Evolutionary conservation across 208 protist genomes (phyloP), one percentile per base, ranked within the genome.

Genomic region (Trypanosoma vivax): DNA sequence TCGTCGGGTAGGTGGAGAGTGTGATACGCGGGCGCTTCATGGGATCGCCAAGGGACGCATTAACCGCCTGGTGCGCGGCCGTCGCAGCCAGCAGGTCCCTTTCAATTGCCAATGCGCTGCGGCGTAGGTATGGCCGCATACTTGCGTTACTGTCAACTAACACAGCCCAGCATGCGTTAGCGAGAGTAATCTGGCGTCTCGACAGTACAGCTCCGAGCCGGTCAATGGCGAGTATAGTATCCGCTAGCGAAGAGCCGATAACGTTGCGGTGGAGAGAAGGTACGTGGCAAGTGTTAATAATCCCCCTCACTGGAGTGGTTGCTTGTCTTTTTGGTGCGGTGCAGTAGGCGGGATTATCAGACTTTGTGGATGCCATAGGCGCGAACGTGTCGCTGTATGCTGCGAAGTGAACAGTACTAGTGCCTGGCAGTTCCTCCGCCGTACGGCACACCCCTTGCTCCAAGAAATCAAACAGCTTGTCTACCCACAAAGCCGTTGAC

Each of bases 111-210:
- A 75, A 25, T 5, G 83, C 60, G 31, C 68, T 66, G 19, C 53
- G 19, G 25, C 74, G 68, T 16, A 79, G 41, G 18, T 50, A 50
- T 29, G 41, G 29, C 18, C 72, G 49, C 30, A 66, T 42, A 29
- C 75, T 53, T 11, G 38, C 39, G 40, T 69, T 74, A 23, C 69
- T 76, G 54, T 88, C 79, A 23, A 54, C 71, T 3, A 88, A 50
- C 24, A 84, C 55, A 2, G 77, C 71, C 72, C 66, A 79, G 61
- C 83, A 92, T 28, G 83, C 83, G 24, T 70, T 68, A 3, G 77
- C 53, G n/a, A 84, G 37, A 10, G 73, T 73, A 21, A 88, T 63
- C 24, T 83, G 73, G 9, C 60, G 50, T 24, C 80, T 70, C 11
- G 68, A 70, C 23, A 92, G 50, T 29, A 92, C 54, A 10, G 83